A percentile compares a stretch with the other conserved stretches of the same genome.
phyloP scores from a whole-genome alignment of 169 alveolate species.

The Plasmodium berghei region DNA sequence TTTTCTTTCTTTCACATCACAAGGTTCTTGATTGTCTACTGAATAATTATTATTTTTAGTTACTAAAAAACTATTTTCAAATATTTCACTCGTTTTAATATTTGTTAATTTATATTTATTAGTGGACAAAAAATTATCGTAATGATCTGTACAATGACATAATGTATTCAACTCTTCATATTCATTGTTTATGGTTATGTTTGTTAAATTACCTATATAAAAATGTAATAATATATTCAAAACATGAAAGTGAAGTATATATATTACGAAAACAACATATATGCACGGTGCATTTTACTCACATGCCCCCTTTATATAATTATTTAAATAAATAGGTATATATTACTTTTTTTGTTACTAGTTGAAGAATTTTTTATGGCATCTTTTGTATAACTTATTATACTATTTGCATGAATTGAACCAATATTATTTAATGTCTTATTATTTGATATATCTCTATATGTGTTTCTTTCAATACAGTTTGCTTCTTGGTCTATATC shows the following conservation, averaged over 20 bases:
- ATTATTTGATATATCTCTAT: constrained; percentile 3
- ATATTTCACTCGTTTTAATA: constrained; percentile 41
- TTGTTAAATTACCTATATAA: not conserved
- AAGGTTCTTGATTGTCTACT: not conserved
- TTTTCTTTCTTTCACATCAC: not conserved
- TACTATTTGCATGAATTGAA: not conserved
- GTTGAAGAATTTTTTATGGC: not conserved
- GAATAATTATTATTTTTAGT: not conserved
- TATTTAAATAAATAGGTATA: no score
- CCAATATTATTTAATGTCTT: constrained; percentile 8
- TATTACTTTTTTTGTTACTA: constrained; percentile 9
- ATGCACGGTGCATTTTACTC: not conserved
- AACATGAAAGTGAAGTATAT: no score
- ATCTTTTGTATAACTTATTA: not conserved
- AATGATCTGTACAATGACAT: not conserved
- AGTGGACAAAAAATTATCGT: constrained; percentile 9
- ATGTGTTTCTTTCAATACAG: constrained; percentile 5
- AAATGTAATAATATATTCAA: not conserved
- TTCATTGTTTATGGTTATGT: not conserved
- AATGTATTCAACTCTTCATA: not conserved
- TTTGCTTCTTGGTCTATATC: not conserved
- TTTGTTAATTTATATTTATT: constrained; percentile 16
- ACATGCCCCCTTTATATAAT: not conserved
- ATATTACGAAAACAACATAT: not conserved
- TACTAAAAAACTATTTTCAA: constrained; percentile 28